Evolutionary conservation across 441 rosid genomes (phyloP), one percentile per base, ranked within the genome.

Genomic region (Syzygium syzygioides): DNA sequence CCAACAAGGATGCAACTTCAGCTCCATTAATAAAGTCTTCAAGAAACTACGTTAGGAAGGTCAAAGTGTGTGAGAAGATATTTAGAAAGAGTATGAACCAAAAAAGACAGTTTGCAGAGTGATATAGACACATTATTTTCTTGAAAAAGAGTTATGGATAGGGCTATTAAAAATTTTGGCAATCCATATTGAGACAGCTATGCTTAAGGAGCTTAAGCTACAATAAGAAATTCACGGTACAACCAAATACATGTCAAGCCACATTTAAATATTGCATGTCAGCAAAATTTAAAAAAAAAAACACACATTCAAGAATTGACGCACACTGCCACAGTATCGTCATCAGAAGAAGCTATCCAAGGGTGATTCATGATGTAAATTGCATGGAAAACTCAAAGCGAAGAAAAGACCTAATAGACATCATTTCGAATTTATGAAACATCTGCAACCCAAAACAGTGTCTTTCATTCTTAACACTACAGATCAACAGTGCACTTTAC

Each of bases 1-100:
- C 99, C 96, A 98, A 93, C 88, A 98, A 96, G 55, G 98, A 96
- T 90, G 95, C 96, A 91, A 98, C 98, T 93, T 97, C 98, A 37
- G 91, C 99, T 86, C 99, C 99, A 93, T 98, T 97, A 86, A 97
- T 98, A 90, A 97, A 98, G 91, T 96, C 99, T 90, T 98, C 99
- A 89, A 97, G 92, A 89, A 97, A 96, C 99, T 97, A 94, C 12
- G 18, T 76, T 45, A 76, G 23, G 52, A 41, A 76, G 83, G 48
- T 41, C 83, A 37, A 20, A 50, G 41, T 76, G 83, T 37, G 52
- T 23, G 52, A 41, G 52, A 45, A 76, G 52, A 76, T 25, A 76
- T 41, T 23, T 17, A 37, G 52, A 37, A 37, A 71, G 83, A 71
- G 26, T 23, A 68, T 19, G 83, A 71, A 41, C 26, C 41, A 71